Base-by-base conservation (phyloP, 441 rosid species). In the Gossypium trilobum region DNA sequence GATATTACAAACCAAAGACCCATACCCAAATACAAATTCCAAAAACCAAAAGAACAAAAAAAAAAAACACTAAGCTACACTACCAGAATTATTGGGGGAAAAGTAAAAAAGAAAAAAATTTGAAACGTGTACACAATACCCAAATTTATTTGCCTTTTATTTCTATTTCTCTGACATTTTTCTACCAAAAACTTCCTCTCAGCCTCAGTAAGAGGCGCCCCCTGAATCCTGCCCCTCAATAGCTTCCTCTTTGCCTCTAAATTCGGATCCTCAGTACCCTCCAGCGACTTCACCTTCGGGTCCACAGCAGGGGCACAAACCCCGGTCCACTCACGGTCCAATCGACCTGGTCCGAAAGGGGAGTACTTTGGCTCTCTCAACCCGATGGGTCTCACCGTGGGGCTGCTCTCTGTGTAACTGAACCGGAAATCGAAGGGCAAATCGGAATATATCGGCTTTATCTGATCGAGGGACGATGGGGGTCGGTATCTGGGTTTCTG, bases 321-420 rank as follows among this genome's bases (percentile, higher is more conserved):
- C 10, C 97, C 97, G 0, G 97, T 92, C 98, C 97, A 94, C 19
- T 72, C 83, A 59, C 95, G 86, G 82, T 85, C 83, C 75, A 93
- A 55, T 63, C 92, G 84, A 1, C 86, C 89, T 7, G 97, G 97
- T 14, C 99, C 97, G 23, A 94, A 92, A 0, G 97, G 97, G 2
- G 97, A 90, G 83, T 89, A 94, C 76, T 94, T 92, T 17, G 97
- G 97, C 76, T 92, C 97, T 78, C 97, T 83, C 29, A 94, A 81
- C 5, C 99, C 99, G 52, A 89, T 90, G 0, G 99, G 87, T 77
- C 97, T 81, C 55, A 86, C 92, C 25, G 10, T 25, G 29, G 82
- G 85, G 70, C 80, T 86, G 76, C 91, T 90, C 84, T 89, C 95
- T 1, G 99, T 90, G 86, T 94, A 92, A 71, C 97, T 94, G 77